Evolutionary conservation across 2,329 filamentous ascomycete species (phyloP).

Genomic region (Gnomoniopsis sp.): DNA sequence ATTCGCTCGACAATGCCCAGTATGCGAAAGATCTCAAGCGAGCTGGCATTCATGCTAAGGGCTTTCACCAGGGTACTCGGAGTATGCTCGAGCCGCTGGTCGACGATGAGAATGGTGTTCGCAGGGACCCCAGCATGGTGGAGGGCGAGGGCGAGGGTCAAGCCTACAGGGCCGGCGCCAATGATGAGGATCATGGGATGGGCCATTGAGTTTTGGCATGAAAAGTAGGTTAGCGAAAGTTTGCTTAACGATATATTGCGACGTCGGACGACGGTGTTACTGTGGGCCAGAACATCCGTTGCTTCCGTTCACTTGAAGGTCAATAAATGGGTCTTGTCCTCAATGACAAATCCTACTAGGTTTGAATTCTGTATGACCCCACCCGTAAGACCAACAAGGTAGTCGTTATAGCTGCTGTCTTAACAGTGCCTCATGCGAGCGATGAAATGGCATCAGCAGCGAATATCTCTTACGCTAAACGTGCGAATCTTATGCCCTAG

Average conservation of each 20-base stretch:
- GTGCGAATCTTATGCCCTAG: no score
- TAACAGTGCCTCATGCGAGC: not conserved
- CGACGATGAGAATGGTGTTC: constrained; percentile 4
- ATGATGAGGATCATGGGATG: constrained; percentile 6
- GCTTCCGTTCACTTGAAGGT: not conserved
- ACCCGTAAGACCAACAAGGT: not conserved
- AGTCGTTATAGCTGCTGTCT: not conserved
- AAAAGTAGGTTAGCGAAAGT: no score
- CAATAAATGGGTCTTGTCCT: not conserved
- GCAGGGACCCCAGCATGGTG: constrained; percentile 7
- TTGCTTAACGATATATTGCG: not conserved
- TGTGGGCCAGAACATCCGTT: not conserved
- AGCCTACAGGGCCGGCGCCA: constrained; percentile 16
- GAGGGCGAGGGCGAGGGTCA: constrained; percentile 10
- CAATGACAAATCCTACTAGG: not conserved
- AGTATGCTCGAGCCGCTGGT: constrained; percentile 1
- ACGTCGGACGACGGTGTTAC: not conserved
- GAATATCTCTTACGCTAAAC: no score
- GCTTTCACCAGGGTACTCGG: constrained; percentile 1
- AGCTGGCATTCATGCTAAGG: constrained; percentile 10
- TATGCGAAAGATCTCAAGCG: constrained; percentile 12
- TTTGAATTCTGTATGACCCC: not conserved
- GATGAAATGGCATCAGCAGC: not conserved
- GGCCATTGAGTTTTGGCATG: not conserved
- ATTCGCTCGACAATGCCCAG: constrained; percentile 10